Percentiles rank a stretch among this genome's conserved stretches.
Evolutionary conservation across 345 rosid species (phyloP).

Genomic region (Populus deltoides): DNA sequence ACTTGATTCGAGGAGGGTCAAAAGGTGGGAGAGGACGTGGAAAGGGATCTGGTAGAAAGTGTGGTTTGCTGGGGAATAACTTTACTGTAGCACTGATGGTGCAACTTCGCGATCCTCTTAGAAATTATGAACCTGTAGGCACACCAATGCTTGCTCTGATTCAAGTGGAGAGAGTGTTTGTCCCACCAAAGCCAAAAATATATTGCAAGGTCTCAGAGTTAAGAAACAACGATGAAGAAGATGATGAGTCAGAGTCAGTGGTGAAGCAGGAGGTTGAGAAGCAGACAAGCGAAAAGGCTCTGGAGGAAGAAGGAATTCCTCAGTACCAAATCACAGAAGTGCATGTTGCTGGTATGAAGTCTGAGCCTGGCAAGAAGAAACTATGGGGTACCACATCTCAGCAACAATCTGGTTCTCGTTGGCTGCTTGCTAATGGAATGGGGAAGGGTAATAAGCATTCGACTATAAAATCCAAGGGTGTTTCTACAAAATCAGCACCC

Average conservation of each 20-base stretch:
- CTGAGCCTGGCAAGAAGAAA: slow-evolving; percentile 63
- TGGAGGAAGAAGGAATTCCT: slow-evolving; percentile 54
- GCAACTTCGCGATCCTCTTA: slow-evolving; percentile 75
- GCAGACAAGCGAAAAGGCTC: slow-evolving; percentile 35
- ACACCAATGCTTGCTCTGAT: slow-evolving; percentile 92
- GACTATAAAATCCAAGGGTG: slow-evolving; percentile 49
- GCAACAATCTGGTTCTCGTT: slow-evolving; percentile 90
- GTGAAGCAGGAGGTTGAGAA: slow-evolving; percentile 26
- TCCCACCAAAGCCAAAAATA: slow-evolving; percentile 83
- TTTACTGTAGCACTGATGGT: slow-evolving; percentile 91
- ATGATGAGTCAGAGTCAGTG: slow-evolving; percentile 38
- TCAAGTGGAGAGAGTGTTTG: slow-evolving; percentile 90
- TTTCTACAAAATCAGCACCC: slow-evolving; percentile 34
- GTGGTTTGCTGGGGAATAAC: slow-evolving; percentile 85
- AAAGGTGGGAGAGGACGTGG: slow-evolving; percentile 69
- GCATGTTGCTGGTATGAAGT: slow-evolving; percentile 75
- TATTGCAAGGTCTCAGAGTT: slow-evolving; percentile 61
- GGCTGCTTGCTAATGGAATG: slow-evolving; percentile 94
- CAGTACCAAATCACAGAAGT: slow-evolving; percentile 74
- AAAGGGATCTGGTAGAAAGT: slow-evolving; percentile 57
- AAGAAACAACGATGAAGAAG: slow-evolving; percentile 45
- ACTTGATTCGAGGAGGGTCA: slow-evolving; percentile 58
- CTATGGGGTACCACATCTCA: slow-evolving; percentile 64
- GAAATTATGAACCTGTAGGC: slow-evolving; percentile 88
- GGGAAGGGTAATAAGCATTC: slow-evolving; percentile 74